Evolutionary conservation across 441 rosid species (phyloP).

Genomic region (Lepidium campestre): DNA sequence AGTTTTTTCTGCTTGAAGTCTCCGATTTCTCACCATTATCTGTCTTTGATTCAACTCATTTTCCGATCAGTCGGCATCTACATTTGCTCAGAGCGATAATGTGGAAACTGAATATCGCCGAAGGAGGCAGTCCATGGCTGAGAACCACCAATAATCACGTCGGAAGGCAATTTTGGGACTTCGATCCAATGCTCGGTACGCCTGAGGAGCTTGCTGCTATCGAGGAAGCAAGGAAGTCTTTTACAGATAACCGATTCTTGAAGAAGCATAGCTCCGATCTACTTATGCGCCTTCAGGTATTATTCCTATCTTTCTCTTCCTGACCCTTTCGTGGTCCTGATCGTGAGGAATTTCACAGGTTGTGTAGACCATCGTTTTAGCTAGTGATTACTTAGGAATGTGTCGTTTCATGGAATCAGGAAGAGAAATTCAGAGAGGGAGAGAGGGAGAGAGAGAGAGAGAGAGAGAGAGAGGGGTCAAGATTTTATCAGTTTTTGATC

Average conservation of each 20-base stretch:
- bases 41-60: neutral
- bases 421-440: neutral
- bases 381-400: neutral
- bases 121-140: slow-evolving; percentile 72
- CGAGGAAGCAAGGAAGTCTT: slow-evolving; percentile 47
- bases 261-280: slow-evolving; percentile 72
- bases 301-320: neutral
- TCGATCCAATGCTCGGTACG: slow-evolving; percentile 62
- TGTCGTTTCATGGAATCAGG: neutral
- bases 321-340: neutral
- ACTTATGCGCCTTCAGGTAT: slow-evolving; percentile 72
- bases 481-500: neutral
- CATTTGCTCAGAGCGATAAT: slow-evolving; percentile 20
- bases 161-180: slow-evolving; percentile 77
- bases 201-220: slow-evolving; percentile 53
- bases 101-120: slow-evolving; percentile 79
- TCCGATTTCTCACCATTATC: neutral
- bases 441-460: neutral
- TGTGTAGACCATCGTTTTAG: neutral
- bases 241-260: slow-evolving; percentile 40
- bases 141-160: slow-evolving; percentile 54
- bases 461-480: neutral
- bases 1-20: neutral
- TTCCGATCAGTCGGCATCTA: neutral
- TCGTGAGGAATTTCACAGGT: neutral